Percentiles rank a stretch among this genome's conserved stretches.
Evolutionary conservation across 2,329 filamentous ascomycete species (phyloP).

Genomic region (Tolypocladium ophioglossoides): DNA sequence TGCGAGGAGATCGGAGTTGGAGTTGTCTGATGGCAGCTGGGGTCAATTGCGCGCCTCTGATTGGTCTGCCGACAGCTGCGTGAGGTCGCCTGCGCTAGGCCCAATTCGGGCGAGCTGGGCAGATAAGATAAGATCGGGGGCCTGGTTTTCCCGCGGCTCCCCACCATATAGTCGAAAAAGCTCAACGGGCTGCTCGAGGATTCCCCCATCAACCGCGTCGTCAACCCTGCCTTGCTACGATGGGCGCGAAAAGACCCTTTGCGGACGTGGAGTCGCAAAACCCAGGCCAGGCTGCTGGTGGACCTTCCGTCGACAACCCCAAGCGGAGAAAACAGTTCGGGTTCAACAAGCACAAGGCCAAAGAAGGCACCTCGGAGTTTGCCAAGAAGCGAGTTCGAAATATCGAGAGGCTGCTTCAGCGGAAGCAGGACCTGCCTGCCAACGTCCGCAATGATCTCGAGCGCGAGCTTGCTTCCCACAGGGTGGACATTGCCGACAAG

Average conservation of each 20-base stretch:
- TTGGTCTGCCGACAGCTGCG: not conserved
- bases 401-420: constrained; percentile 54
- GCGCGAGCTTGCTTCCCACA: constrained; percentile 57
- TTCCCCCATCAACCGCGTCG: not conserved
- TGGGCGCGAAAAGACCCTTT: constrained; percentile 21
- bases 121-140: not conserved
- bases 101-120: not conserved
- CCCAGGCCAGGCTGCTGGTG: not conserved
- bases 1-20: not conserved
- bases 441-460: constrained; percentile 59
- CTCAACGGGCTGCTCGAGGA: not conserved
- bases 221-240: constrained; percentile 2
- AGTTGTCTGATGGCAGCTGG: not conserved
- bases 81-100: not conserved
- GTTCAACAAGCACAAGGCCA: constrained; percentile 29
- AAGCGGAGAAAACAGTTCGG: constrained; percentile 24
- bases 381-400: constrained; percentile 64
- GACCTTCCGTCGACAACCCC: constrained; percentile 1
- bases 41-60: not conserved
- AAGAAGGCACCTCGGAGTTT: constrained; percentile 41
- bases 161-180: not conserved
- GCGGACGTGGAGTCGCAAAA: constrained; percentile 14
- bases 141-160: not conserved
- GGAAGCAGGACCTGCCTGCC: constrained; percentile 53
- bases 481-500: constrained; percentile 50